Percentiles rank a stretch among this genome's conserved stretches.
These are phyloP conservation scores for Pseudocercospora crystallina DNA, from an alignment of 2,329 filamentous ascomycete species.

Conservation along the genomic window DNA sequence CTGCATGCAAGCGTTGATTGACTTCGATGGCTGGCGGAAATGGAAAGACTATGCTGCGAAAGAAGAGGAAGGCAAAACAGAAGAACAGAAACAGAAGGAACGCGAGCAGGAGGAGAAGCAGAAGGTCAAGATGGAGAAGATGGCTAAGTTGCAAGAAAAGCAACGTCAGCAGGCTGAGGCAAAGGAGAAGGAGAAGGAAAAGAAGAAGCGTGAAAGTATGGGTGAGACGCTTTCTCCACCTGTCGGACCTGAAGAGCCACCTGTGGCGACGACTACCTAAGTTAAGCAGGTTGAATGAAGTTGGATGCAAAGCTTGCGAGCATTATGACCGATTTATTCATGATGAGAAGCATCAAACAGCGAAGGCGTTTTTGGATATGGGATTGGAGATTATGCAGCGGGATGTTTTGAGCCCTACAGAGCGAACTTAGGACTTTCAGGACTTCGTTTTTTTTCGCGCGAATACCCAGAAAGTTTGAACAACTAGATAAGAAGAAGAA, in stretches of 20 bases:
- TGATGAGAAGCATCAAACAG: too few relatives aligned
- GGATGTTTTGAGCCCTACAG: too few relatives aligned
- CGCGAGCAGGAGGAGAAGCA: slow-evolving; percentile 32
- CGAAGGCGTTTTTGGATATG: too few relatives aligned
- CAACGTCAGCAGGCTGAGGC: slow-evolving; percentile 26
- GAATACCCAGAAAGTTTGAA: too few relatives aligned
- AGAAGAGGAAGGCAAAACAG: slow-evolving; percentile 35
- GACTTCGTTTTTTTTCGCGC: too few relatives aligned
- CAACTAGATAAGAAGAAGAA: too few relatives aligned
- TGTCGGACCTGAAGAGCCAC: slow-evolving; percentile 3
- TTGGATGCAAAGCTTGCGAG: too few relatives aligned
- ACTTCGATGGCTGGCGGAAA: slow-evolving; percentile 96
- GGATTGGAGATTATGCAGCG: too few relatives aligned
- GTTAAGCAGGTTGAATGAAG: too few relatives aligned
- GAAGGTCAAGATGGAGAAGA: slow-evolving; percentile 33
- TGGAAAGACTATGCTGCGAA: slow-evolving; percentile 77
- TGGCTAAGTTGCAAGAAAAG: slow-evolving; percentile 32
- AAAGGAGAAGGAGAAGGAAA: slow-evolving; percentile 27
- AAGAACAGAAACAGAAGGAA: slow-evolving; percentile 36
- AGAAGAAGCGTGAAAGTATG: slow-evolving; percentile 19
- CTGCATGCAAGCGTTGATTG: slow-evolving; percentile 98
- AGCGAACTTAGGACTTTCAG: too few relatives aligned
- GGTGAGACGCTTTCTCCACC: slow-evolving; percentile 5
- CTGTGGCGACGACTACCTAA: not conserved
- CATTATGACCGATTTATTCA: too few relatives aligned